Evolutionary conservation across 768 basidiomycete species (phyloP), one percentile per base, ranked within the genome.

Genomic region (Mycena albidolilacea): DNA sequence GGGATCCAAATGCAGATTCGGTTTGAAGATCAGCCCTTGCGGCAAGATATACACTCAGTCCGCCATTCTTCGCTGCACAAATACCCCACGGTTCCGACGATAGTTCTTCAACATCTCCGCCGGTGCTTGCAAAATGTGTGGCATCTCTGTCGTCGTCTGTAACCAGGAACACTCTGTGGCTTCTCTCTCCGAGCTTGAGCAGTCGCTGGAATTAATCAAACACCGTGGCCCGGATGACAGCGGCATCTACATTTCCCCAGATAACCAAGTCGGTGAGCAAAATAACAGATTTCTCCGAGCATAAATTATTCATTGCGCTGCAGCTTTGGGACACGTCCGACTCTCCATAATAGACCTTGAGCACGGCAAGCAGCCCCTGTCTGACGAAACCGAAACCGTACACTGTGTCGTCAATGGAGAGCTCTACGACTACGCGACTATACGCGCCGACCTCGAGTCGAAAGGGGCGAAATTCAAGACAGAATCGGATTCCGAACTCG

Each of bases 291-390:
- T 19, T 37, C 37, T 39, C 15, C 17, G 9, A 59, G 3, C 23
- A 30, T 30, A 30, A 30, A 30, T 30, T 19, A 21, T 30, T 54
- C 11, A 8, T 11, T 37, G 41, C 11, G 5, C 38, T 1, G 21
- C 30, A 67, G 66, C 30, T 35, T 43, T 67, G 11, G 66, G 66
- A 5, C 67, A 68, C 15, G 67, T 68, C 46, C 57, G 67, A 4
- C 67, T 68, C 35, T 50, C 67, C 19, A 68, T 68, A 12, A 68
- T 68, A 48, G 67, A 68, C 35, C 44, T 68, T 15, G 48, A n/a
- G n/a, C 23, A 30, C 48, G 67, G 67, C n/a, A 58, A 61, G 17
- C 67, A 68, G 48, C 67, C 67, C 15, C 37, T 68, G 21, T 39
- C 67, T 3, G 67, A 68, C 17, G 67, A 68, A 30, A 48, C 30